phyloP scores from a whole-genome alignment of 78 protist genomes.

The Bodo saltans region DNA sequence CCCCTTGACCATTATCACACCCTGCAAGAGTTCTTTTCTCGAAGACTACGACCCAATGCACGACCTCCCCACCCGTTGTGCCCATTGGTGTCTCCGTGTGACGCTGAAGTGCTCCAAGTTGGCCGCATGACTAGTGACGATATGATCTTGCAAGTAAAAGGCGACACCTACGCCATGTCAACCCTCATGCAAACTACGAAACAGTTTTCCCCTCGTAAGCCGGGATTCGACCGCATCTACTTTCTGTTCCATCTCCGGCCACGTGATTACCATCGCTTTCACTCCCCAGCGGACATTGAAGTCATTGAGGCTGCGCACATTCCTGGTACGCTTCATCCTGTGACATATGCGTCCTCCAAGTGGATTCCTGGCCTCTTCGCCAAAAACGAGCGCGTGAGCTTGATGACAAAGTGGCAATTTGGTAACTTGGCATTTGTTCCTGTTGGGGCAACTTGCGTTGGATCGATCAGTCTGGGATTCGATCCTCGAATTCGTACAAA shows the following conservation, averaged over 20 bases:
- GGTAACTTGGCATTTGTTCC: constrained; percentile 55
- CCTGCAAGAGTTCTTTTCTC: neutral
- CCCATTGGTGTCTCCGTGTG: constrained; percentile 43
- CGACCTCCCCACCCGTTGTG: neutral
- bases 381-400: constrained; percentile 63
- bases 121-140: constrained; percentile 37
- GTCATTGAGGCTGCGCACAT: constrained; percentile 12
- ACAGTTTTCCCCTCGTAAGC: constrained; percentile 13
- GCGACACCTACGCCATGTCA: constrained; percentile 51
- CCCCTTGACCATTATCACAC: neutral
- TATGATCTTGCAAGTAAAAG: constrained; percentile 62
- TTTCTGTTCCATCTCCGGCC: constrained; percentile 62
- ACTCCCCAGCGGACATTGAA: constrained; percentile 41
- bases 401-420: constrained; percentile 50
- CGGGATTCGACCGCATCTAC: constrained; percentile 39
- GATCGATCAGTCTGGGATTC: constrained; percentile 51
- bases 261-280: constrained; percentile 71
- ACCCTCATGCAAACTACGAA: constrained; percentile 53
- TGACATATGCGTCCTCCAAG: constrained; percentile 1
- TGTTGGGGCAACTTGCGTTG: constrained; percentile 74
- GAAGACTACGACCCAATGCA: neutral
- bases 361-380: constrained; percentile 56
- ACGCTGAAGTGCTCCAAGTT: constrained; percentile 52
- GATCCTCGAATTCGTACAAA: constrained; percentile 19
- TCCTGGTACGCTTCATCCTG: constrained; percentile 28